Evolutionary conservation across 257 asterid species (phyloP).

Genomic region (Gynochthodes officinalis): DNA sequence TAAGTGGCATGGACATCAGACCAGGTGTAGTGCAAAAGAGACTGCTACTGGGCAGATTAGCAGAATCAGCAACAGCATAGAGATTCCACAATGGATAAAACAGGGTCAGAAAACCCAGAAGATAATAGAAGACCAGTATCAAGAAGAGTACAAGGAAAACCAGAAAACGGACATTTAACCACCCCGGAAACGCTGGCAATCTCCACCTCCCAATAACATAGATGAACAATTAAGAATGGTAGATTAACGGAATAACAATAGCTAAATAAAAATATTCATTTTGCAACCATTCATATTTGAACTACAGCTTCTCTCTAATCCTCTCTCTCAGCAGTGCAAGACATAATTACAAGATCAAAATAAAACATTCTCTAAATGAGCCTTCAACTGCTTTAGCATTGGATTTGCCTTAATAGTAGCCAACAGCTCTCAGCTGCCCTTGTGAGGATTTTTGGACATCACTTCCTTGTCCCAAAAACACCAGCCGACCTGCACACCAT

Average conservation of each 20-base stretch:
- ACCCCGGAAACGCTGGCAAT: not conserved
- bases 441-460: conserved; percentile 34
- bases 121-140: not conserved
- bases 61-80: too few relatives aligned
- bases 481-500: conserved; percentile 39
- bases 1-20: too few relatives aligned
- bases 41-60: too few relatives aligned
- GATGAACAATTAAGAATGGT: not conserved
- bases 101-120: not conserved
- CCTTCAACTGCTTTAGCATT: not conserved
- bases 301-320: not conserved
- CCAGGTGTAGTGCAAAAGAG: too few relatives aligned
- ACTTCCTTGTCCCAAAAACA: conserved; percentile 50
- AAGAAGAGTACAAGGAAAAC: not conserved
- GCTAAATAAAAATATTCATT: not conserved
- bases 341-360: conserved; percentile 20
- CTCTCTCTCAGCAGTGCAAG: conserved; percentile 11
- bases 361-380: not conserved
- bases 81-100: too few relatives aligned
- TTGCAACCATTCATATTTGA: not conserved
- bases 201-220: not conserved
- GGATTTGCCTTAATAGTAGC: conserved; percentile 44
- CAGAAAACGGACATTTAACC: not conserved
- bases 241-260: not conserved
- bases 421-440: conserved; percentile 41